Evolutionary conservation across 768 basidiomycete species (phyloP).

Genomic region (Pisolithus albus): DNA sequence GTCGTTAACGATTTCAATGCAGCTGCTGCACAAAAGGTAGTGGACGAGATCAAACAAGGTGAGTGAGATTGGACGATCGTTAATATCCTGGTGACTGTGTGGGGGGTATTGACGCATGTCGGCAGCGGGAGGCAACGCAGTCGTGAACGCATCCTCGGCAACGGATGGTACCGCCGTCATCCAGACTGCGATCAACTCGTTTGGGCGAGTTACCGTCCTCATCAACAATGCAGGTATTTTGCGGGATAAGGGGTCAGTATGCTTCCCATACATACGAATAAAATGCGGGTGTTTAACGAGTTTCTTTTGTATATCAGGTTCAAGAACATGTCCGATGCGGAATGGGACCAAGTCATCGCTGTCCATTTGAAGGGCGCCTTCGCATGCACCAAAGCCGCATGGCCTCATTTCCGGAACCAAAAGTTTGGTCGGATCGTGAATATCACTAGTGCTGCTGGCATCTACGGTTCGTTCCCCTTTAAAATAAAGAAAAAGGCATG

Average conservation of each 20-base stretch:
- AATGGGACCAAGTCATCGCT: conserved; percentile 82
- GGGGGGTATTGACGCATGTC: background rate
- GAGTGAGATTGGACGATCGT: conserved; percentile 8
- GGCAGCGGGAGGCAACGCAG: conserved; percentile 82
- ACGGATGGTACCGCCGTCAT: conserved; percentile 84
- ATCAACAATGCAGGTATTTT: conserved; percentile 96
- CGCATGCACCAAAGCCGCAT: conserved; percentile 88
- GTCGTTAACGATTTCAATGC: conserved; percentile 93
- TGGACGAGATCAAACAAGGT: conserved; percentile 83
- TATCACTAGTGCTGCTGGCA: conserved; percentile 89
- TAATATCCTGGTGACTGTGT: background rate
- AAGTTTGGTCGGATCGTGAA: conserved; percentile 94
- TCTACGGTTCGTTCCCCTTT: conserved; percentile 57
- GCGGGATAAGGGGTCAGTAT: conserved; percentile 64
- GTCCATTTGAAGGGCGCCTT: conserved; percentile 95
- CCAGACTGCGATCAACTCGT: conserved; percentile 76
- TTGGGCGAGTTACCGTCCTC: conserved; percentile 78
- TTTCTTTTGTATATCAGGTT: conserved; percentile 50
- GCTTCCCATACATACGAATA: too few species aligned
- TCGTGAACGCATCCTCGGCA: conserved; percentile 80
- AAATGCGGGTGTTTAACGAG: too few species aligned
- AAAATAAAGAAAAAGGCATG: background rate
- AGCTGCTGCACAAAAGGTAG: conserved; percentile 85
- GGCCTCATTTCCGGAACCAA: conserved; percentile 93
- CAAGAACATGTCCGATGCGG: conserved; percentile 95